A percentile compares a stretch with the other conserved stretches of the same genome.
Conservation (phyloP, 768 basidiomycete genomes). For the Calocybe gangraenosa region DNA sequence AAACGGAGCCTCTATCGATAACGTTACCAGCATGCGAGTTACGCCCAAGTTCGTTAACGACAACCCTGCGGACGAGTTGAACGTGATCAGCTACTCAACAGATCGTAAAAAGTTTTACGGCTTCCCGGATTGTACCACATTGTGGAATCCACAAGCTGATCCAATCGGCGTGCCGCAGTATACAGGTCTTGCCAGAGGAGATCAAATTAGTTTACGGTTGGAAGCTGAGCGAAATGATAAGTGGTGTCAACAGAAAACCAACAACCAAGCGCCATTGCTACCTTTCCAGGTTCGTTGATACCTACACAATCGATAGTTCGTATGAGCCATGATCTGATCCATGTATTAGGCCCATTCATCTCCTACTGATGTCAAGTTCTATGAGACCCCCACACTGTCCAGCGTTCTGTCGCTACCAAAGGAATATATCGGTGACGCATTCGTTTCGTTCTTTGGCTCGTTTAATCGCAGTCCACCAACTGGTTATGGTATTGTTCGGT, state of each 20-base stretch:
- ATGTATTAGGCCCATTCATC: slow-evolving; percentile 38
- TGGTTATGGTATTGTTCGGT: slow-evolving; percentile 42
- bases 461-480: slow-evolving; percentile 36
- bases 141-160: slow-evolving; percentile 39
- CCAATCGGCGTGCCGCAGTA: slow-evolving; percentile 35
- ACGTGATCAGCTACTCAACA: slow-evolving; percentile 21
- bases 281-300: slow-evolving; percentile 31
- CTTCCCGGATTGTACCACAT: slow-evolving; percentile 38
- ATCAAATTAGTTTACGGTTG: slow-evolving; percentile 33
- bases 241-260: slow-evolving; percentile 26
- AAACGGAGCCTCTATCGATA: slow-evolving; percentile 40
- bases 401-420: slow-evolving; percentile 21
- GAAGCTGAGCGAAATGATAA: slow-evolving; percentile 25
- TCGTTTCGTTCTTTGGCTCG: slow-evolving; percentile 42
- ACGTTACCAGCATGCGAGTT: slow-evolving; percentile 25
- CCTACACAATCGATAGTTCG: not conserved
- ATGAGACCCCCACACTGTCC: slow-evolving; percentile 10
- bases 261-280: slow-evolving; percentile 32
- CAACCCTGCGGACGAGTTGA: slow-evolving; percentile 39
- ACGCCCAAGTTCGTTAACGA: slow-evolving; percentile 38
- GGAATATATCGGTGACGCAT: slow-evolving; percentile 26
- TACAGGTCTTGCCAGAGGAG: slow-evolving; percentile 23
- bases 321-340: not conserved
- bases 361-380: slow-evolving; percentile 42
- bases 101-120: slow-evolving; percentile 25